Evolutionary conservation across 2,329 filamentous ascomycete species (phyloP).

Genomic region (Sporothrix mexicana): DNA sequence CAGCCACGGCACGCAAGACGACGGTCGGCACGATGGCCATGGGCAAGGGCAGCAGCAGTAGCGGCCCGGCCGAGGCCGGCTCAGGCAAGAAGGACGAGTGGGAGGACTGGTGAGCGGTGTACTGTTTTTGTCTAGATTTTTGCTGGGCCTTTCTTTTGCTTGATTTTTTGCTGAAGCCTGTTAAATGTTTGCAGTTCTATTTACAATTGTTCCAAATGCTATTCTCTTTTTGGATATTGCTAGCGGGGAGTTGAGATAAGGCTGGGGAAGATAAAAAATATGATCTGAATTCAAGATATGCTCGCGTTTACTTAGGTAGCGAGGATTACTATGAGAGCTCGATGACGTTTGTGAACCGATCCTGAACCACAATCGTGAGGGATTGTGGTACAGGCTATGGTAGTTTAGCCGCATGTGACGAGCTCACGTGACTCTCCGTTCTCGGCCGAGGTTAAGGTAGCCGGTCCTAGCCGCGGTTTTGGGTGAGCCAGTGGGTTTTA

Average conservation of each 20-base stretch:
- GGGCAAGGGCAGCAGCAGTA: slow-evolving; percentile 55
- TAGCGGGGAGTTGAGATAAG: background rate
- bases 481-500: slow-evolving; percentile 10
- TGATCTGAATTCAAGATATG: no score
- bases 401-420: background rate
- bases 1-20: slow-evolving; percentile 46
- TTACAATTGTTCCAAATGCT: slow-evolving; percentile 1
- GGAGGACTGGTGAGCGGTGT: slow-evolving; percentile 63
- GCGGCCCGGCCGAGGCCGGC: slow-evolving; percentile 39
- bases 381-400: background rate
- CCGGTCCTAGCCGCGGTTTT: slow-evolving; percentile 38
- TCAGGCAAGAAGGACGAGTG: slow-evolving; percentile 62
- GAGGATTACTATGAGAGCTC: background rate
- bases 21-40: slow-evolving; percentile 66
- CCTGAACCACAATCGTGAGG: no score
- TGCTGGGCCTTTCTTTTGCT: background rate
- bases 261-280: no score
- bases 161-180: slow-evolving; percentile 3
- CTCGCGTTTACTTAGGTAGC: background rate
- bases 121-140: background rate
- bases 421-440: slow-evolving; percentile 36
- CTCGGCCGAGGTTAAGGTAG: slow-evolving; percentile 36
- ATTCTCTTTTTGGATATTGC: background rate
- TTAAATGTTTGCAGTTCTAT: background rate
- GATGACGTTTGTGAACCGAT: no score